These are phyloP conservation scores for Berkeleyomyces rouxiae DNA, from an alignment of 2,329 filamentous ascomycete species.

Conservation along the genomic window DNA sequence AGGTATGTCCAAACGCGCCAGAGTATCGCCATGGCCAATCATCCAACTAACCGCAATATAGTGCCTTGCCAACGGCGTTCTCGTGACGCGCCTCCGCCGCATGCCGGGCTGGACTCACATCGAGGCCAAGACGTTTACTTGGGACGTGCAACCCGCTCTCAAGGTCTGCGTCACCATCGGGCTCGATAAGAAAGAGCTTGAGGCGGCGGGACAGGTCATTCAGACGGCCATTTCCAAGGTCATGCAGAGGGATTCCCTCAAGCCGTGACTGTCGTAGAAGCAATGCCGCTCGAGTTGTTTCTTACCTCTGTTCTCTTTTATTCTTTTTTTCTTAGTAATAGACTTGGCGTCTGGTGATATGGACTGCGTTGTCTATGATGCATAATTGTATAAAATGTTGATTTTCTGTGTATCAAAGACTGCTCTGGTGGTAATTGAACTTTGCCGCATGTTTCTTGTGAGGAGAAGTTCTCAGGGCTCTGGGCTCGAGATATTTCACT, in stretches of 20 bases:
- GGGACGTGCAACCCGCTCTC: conserved; percentile 60
- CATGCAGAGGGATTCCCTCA: conserved; percentile 39
- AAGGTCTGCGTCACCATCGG: conserved; percentile 85
- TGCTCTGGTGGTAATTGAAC: not conserved
- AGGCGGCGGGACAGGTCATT: conserved; percentile 79
- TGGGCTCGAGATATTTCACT: too few species aligned
- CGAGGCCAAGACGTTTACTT: conserved; percentile 50
- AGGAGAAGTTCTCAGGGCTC: not conserved
- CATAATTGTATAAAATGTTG: not conserved
- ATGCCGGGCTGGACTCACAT: conserved; percentile 49
- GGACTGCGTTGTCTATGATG: not conserved
- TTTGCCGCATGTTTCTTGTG: not conserved
- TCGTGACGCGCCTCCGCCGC: conserved; percentile 74
- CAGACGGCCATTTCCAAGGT: conserved; percentile 90
- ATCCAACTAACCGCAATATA: conserved; percentile 22
- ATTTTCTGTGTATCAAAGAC: too few species aligned
- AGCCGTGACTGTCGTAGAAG: not conserved
- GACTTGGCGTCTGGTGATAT: not conserved
- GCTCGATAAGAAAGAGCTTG: conserved; percentile 82
- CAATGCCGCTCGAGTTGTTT: not conserved
- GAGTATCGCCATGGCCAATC: too few species aligned
- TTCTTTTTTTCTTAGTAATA: not conserved
- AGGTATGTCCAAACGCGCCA: conserved; percentile 41
- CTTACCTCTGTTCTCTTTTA: not conserved
- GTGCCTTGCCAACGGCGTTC: conserved; percentile 71